Conservation (phyloP, 2,329 filamentous ascomycete genomes). For the Akanthomyces dipterigenus region DNA sequence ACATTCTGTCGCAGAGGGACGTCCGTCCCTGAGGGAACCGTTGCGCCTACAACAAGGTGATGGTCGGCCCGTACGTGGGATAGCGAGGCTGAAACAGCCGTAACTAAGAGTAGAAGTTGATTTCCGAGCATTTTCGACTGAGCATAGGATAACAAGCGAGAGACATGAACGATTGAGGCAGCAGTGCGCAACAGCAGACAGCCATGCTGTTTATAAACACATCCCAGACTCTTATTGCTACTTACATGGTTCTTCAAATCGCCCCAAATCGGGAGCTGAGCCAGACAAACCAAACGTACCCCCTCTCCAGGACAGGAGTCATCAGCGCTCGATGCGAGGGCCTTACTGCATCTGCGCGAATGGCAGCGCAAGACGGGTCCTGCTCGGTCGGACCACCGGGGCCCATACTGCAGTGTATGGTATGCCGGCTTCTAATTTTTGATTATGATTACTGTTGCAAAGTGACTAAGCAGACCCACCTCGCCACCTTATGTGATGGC, state of each 20-base stretch:
- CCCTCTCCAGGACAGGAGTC: neutral
- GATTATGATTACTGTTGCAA: neutral
- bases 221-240: neutral
- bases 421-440: neutral
- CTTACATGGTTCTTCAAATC: neutral
- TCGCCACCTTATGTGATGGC: too few species aligned
- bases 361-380: neutral
- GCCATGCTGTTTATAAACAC: neutral
- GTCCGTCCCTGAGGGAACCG: neutral
- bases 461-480: too few species aligned
- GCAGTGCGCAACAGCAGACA: neutral
- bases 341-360: neutral
- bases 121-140: neutral
- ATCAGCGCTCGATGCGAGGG: neutral
- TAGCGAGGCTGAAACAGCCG: neutral
- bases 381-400: neutral
- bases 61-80: neutral
- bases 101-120: neutral
- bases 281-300: neutral
- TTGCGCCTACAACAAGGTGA: neutral
- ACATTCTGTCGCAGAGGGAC: slow-evolving; percentile 34
- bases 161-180: neutral
- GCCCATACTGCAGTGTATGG: neutral
- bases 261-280: neutral
- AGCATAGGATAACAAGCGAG: neutral